These are phyloP conservation scores for Trypanosoma mega DNA, from an alignment of 208 protist genomes.

Conservation along the genomic window DNA sequence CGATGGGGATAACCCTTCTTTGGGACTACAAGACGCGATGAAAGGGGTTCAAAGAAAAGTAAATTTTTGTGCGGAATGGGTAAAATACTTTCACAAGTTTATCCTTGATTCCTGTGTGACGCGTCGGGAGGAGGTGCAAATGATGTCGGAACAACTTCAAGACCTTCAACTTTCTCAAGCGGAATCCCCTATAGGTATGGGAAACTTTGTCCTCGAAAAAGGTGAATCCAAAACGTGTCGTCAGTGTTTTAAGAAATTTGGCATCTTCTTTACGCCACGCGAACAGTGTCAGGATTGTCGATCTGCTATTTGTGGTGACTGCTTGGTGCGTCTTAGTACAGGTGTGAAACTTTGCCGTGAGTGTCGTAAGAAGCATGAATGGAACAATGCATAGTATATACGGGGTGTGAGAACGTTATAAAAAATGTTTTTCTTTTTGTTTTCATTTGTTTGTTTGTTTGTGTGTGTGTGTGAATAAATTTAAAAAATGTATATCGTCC, in stretches of 20 bases:
- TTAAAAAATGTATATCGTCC: too few species aligned
- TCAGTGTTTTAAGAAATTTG: conserved; percentile 22
- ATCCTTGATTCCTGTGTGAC: conserved; percentile 38
- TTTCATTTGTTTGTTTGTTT: neutral
- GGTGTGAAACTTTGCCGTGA: conserved; percentile 16
- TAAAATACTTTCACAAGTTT: conserved; percentile 45
- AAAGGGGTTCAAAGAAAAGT: conserved; percentile 19
- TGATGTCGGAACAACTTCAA: conserved; percentile 17
- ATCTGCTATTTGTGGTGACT: conserved; percentile 12
- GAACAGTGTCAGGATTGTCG: conserved; percentile 15
- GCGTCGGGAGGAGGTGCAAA: conserved; percentile 12
- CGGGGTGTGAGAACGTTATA: neutral
- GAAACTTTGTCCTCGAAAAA: neutral
- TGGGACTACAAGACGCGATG: conserved; percentile 2
- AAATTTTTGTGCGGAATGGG: conserved; percentile 49
- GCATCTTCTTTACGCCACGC: conserved; percentile 15
- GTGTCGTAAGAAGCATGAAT: conserved; percentile 16
- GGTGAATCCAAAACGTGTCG: conserved; percentile 9
- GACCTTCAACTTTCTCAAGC: conserved; percentile 21
- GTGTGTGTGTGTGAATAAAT: neutral
- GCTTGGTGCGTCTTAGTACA: neutral
- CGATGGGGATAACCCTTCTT: conserved; percentile 28
- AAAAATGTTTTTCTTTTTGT: neutral
- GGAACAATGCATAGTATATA: conserved; percentile 13
- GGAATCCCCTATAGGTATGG: neutral